Base-by-base conservation (phyloP, 1,139 yeast genomes). In the Magnusiomyces paraingens region DNA sequence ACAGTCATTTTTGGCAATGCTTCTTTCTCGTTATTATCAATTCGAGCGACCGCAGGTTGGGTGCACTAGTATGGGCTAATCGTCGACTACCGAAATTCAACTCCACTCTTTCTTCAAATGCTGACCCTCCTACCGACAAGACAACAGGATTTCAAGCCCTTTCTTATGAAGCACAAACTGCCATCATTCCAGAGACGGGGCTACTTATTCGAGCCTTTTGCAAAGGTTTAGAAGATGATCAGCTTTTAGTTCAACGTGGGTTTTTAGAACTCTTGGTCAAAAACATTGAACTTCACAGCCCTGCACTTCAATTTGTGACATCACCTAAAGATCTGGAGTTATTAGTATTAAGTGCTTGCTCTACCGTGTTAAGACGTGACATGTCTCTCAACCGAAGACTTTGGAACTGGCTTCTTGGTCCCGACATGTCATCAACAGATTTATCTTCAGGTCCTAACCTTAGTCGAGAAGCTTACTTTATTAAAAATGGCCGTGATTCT, bases 361-460 rank as follows among this genome's bases (percentile, higher is more conserved):
- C 75, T 12, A 82, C 91, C 0, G 84, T 94, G 1, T 72, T 90
- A 52, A 80, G 84, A 47, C 84, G 84, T 61, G 99, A 93, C 68
- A 89, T 93, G 96, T 88, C 97, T 18, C 76, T 93, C 58, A 94
- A 93, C 66, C 76, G 98, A 67, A 78, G 99, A 61, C 74, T 93
- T 32, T 91, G 98, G 96, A 83, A 79, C 60, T 91, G 96, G 94
- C 72, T 93, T 10, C 70, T 91, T 47, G 98, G 98, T 0, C 94
- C 96, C 1, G 75, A 70, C 22, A 72, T 72, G 11, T 20, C 51
- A 22, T 20, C 54, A 11, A 38, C 55, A 14, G 54, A 52, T 6
- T 40, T 59, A 41, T 55, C 64, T 26, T 26, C 32, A 5, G 39
- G 41, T 4, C 46, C 46, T n/a, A 18, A 14, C 4, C 32, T 17